phyloP scores from a whole-genome alignment of 352 stramenopile genomes.

The Globisporangium heterothallicum region DNA sequence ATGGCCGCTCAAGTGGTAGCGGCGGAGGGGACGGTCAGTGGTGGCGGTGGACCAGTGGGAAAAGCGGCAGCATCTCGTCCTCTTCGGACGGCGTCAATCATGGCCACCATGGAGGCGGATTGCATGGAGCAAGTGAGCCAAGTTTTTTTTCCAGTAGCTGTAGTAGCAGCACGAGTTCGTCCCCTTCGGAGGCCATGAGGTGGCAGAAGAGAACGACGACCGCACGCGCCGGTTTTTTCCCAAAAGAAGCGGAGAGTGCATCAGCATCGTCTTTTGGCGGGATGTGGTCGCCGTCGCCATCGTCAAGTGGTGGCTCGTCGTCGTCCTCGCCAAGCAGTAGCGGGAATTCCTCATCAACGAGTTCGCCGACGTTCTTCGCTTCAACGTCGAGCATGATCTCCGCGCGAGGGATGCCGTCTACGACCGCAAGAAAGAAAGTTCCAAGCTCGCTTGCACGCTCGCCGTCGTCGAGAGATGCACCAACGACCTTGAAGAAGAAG shows the following conservation, averaged over 20 bases:
- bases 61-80: conserved; percentile 58
- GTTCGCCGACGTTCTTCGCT: conserved; percentile 24
- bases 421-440: conserved; percentile 9
- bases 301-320: background rate
- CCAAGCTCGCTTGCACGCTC: background rate
- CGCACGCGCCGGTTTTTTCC: conserved; percentile 13
- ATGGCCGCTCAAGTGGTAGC: conserved; percentile 17
- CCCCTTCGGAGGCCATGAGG: conserved; percentile 23
- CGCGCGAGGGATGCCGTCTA: conserved; percentile 5
- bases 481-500: conserved; percentile 12
- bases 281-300: conserved; percentile 9
- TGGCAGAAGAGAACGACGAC: conserved; percentile 40
- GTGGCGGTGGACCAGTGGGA: conserved; percentile 77
- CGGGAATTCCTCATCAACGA: conserved; percentile 6
- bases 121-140: conserved; percentile 3
- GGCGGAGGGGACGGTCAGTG: conserved; percentile 27
- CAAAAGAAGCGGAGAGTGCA: conserved; percentile 7
- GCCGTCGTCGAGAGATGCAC: background rate
- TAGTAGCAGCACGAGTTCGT: conserved; percentile 19
- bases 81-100: conserved; percentile 28
- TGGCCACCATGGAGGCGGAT: conserved; percentile 6
- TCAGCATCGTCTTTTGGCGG: background rate
- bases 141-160: conserved; percentile 27
- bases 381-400: conserved; percentile 10
- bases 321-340: conserved; percentile 11